Base-by-base conservation (phyloP, 192 early-diverging fungal genomes). In the Podila verticillata region DNA sequence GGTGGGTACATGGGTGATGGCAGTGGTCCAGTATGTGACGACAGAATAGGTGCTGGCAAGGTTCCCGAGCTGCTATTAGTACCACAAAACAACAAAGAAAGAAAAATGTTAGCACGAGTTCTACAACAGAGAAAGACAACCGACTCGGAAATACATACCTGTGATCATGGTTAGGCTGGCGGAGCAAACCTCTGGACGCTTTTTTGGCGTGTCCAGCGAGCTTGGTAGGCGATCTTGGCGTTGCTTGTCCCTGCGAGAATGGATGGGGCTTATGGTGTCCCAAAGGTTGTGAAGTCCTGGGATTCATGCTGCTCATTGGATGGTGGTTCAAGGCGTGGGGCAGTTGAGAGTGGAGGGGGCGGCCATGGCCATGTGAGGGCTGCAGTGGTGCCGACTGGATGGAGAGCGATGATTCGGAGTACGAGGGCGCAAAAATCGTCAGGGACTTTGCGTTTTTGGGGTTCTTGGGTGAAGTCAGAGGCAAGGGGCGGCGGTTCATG, bases 311-410 rank as follows among this genome's bases (percentile, higher is more conserved):
- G 51, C n/a, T 26, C 51, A 54, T 54, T 24, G 51, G 51, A 26
- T 54, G 51, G 24, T 54, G 51, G 51, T 54, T 54, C n/a, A 26
- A 24, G 20, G 51, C 20, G 24, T 54, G 51, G 6, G 20, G 51
- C 17, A 54, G 24, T 19, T 54, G 51, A 9, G 51, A 54, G 51
- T 54, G 51, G 24, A 26, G 5, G 24, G 51, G 51, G 24, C 51
- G 51, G 20, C 51, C 51, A 54, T 82, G 74, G 54, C 60, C 79
- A 59, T 72, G 82, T 3, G 84, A 84, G 3, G 86, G 80, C 48
- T 83, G 83, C 49, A 87, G 39, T 22, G 86, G 86, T 48, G 86
- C 86, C 39, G 86, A 85, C n/a, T 82, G 81, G 22, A 87, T 84
- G 3, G 79, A 82, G 8, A 81, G 49, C 4, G 73, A 39, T 10